Evolutionary conservation across 306 rosid genomes (phyloP), one percentile per base, ranked within the genome.

Genomic region (Acmispon strigosus): DNA sequence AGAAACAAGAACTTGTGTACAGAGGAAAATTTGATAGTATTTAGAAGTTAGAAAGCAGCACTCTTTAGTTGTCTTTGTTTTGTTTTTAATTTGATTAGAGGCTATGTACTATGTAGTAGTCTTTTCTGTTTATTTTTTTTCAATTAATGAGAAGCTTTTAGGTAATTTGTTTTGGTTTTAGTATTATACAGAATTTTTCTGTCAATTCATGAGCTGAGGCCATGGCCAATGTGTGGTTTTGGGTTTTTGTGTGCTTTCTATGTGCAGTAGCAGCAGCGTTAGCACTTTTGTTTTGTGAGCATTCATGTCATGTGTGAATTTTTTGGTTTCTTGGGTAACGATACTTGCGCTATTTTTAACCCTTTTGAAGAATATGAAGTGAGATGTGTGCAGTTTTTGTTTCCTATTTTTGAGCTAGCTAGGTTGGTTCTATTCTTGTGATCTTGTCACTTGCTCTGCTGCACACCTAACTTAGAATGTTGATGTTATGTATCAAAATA

Each of bases 11-110:
- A 78, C 70, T 55, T 42, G 77, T 92, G 96, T 88, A 92, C 77
- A 92, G 85, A 81, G 17, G 53, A 72, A 62, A 78, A 77, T 70
- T 59, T 47, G 45, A 80, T 83, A 57, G 13, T 27, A 2, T 78
- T 72, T 77, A 86, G 79, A 78, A 73, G 68, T 77, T 75, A 88
- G 84, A 78, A 75, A 78, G 86, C 63, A 83, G 86, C 70, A 83
- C 48, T 80, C 57, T 68, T 71, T 67, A 48, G 78, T 75, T 78
- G 80, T 65, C 39, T 70, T 20, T 56, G 48, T 29, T 65, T 69
- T 22, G 59, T 43, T 48, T 74, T 56, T 19, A 7, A 1, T 47
- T 47, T 70, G 0, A 19, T 67, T 37, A 48, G 20, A n/a, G 22
- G 17, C 16, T 13, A 15, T 63, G 32, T 20, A 27, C 22, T 78